Base-by-base conservation (phyloP, 169 alveolate species). In the Miamiensis avidus region DNA sequence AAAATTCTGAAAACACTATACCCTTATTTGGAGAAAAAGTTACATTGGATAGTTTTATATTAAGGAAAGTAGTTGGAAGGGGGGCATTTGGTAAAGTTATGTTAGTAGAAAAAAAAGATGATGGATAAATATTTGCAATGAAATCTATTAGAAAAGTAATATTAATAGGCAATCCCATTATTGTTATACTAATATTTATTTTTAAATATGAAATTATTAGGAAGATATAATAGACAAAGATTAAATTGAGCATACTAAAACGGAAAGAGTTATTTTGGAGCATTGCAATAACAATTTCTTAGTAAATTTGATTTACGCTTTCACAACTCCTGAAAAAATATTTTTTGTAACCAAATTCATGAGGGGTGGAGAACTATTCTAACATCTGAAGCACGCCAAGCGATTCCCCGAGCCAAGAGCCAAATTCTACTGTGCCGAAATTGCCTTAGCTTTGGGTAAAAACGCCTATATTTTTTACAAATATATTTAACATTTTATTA, bases 291-390 rank as follows among this genome's bases (percentile, higher is more conserved):
- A 89, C 49, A 97, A 97, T 33, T 91, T 93, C 84, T 75, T 95
- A 34, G 96, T 95, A 29, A 92, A 91, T 26, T 87, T 93, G 78
- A 81, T 86, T 69, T 93, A 90, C 83, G 94, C 95, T n/a, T 94
- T 95, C 86, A 77, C 91, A 74, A 92, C 95, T 74, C 93, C 93
- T 49, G 88, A 90, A 74, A 91, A 91, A 82, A 84, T 95, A 29
- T 95, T 89, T 85, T 93, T 95, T 72, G 94, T 95, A 0, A 92
- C 91, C 88, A 85, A 90, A 75, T 96, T 93, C 69, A 91, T 96
- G 88, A 91, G 92, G 83, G 98, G 98, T 0, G 98, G 98, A 27
- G 97, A 96, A 84, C 85, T 96, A 32, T 89, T 95, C 31, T 90
- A 92, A 64, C 97, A 95, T 84, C 78, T 96, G 31, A 92, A 90